phyloP scores from a whole-genome alignment of 768 basidiomycete genomes.

The Hortiboletus campestris region DNA sequence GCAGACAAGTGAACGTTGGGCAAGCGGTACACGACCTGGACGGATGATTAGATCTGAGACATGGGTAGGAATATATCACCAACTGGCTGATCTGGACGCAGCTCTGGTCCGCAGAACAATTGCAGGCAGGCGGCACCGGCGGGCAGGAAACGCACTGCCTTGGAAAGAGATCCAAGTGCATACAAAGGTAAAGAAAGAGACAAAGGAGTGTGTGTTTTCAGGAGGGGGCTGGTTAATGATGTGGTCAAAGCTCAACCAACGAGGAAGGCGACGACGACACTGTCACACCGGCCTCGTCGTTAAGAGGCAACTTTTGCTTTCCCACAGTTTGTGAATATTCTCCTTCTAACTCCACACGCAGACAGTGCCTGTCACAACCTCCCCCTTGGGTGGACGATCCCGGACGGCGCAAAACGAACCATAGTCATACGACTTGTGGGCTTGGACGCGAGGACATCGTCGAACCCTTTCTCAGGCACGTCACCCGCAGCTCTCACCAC shows the following conservation, averaged over 20 bases:
- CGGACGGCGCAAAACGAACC: no score
- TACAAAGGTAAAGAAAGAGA: constrained; percentile 24
- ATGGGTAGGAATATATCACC: constrained; percentile 17
- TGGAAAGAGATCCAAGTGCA: constrained; percentile 36
- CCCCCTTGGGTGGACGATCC: no score
- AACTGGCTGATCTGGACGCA: constrained; percentile 65
- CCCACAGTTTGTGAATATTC: neutral
- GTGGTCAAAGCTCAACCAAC: constrained; percentile 20
- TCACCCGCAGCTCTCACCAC: no score
- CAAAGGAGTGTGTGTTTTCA: constrained; percentile 35
- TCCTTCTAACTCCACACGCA: no score
- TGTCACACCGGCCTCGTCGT: neutral
- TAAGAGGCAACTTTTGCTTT: neutral
- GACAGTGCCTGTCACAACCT: no score
- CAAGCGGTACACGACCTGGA: constrained; percentile 60
- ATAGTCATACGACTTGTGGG: no score
- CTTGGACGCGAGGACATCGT: no score
- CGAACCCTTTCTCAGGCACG: no score
- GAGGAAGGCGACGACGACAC: neutral
- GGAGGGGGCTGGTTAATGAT: constrained; percentile 16
- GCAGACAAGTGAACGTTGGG: constrained; percentile 50
- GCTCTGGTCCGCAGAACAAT: constrained; percentile 51
- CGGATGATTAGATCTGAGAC: neutral
- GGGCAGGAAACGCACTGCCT: constrained; percentile 55
- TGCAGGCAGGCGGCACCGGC: constrained; percentile 46